Evolutionary conservation across 2,329 filamentous ascomycete genomes (phyloP), one percentile per base, ranked within the genome.

Genomic region (Passalora sequoiae): DNA sequence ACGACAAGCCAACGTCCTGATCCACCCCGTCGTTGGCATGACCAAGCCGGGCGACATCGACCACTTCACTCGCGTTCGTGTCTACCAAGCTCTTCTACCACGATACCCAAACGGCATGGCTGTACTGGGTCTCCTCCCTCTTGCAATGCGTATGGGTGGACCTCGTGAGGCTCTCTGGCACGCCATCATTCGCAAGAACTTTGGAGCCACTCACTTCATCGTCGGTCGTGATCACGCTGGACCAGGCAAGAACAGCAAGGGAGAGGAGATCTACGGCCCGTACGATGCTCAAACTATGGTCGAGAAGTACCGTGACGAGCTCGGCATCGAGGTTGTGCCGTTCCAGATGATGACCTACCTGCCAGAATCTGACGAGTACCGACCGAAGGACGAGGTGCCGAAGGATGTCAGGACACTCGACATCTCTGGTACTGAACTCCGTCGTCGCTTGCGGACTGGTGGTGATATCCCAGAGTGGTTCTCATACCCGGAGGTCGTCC

Each of bases 321-420:
- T 98, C 50, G 92, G 91, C 61, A 98, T 98, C 64, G 88, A 96
- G 74, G 92, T 98, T 63, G 92, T 98, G 54, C 89, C 92, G 57
- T 98, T 98, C 84, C 91, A 97, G 76, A 89, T 94, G 81, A 95
- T 98, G 84, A 97, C 94, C 53, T 98, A 97, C 73, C 84, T 97
- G 47, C 92, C 92, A 57, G 92, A 97, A 71, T 83, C 81, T 64
- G 92, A 98, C 69, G 92, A 97, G 77, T 98, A 98, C 77, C 81
- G 80, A 60, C 92, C 92, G 44, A 81, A 89, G 68, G 87, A 98
- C 71, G 80, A 96, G 73, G 91, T 98, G 50, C 74, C 83, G 59
- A 74, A 81, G 62, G 89, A 87, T 55, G 77, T 84, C 62, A 86
- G 87, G 68, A 97, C 91, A 40, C 66, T 75, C 31, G 71, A 75